Conservation (phyloP, 371 early-diverging fungal genomes). For the Rhizopus stolonifer region DNA sequence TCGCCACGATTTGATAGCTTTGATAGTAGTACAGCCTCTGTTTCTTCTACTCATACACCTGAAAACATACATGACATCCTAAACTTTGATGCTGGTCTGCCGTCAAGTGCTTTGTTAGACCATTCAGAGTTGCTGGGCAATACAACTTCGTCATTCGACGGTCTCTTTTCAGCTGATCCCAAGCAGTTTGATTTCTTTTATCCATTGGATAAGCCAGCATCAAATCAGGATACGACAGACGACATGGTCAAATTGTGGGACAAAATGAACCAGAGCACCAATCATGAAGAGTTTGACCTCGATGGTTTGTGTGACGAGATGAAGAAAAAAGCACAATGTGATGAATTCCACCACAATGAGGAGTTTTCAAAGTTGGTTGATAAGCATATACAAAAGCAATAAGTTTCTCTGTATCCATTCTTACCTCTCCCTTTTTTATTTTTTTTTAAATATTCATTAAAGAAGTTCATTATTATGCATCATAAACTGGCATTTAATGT, state of each 20-base stretch:
- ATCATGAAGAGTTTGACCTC: conserved; percentile 54
- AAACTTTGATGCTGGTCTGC: conserved; percentile 1
- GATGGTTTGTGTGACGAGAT: conserved; percentile 57
- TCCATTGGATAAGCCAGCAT: conserved; percentile 2
- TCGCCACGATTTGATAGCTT: no score
- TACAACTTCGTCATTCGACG: background rate
- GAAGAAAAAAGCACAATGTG: conserved; percentile 54
- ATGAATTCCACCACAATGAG: conserved; percentile 6
- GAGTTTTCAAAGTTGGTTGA: background rate
- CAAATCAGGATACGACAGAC: conserved; percentile 17
- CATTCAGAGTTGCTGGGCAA: conserved; percentile 18
- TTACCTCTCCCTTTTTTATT: no score
- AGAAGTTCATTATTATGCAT: no score
- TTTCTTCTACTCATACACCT: background rate
- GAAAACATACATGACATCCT: conserved; percentile 10
- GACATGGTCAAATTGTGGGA: conserved; percentile 59
- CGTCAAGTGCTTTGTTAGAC: conserved; percentile 16
- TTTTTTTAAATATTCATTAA: no score
- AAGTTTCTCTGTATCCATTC: no score
- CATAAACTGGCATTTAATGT: no score
- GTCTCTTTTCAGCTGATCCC: conserved; percentile 11
- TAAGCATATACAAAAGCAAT: background rate
- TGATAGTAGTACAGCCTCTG: conserved; percentile 5
- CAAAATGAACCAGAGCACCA: conserved; percentile 50
- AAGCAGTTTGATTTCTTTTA: conserved; percentile 29